Evolutionary conservation across 1,139 yeast genomes (phyloP).

Genomic region (Oligophagozyma castellii): DNA sequence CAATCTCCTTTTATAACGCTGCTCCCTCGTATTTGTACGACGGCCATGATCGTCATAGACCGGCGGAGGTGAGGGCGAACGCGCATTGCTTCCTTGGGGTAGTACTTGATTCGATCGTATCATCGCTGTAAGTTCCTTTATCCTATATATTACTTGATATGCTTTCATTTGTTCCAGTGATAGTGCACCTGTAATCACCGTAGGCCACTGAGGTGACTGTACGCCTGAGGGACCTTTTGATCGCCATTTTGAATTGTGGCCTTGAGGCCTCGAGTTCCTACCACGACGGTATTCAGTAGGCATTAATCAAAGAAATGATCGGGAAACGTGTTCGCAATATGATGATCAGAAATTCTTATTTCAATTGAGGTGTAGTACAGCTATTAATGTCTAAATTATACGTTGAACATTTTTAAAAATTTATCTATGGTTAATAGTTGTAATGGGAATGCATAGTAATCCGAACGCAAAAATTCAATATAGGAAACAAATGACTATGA

Average conservation of each 20-base stretch:
- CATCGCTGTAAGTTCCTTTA: conserved; percentile 65
- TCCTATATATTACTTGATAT: conserved; percentile 57
- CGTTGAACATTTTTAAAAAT: too few species aligned
- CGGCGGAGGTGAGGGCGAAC: conserved; percentile 92
- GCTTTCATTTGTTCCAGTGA: conserved; percentile 84
- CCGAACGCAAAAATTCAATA: too few species aligned
- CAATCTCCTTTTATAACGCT: conserved; percentile 42
- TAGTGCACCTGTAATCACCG: conserved; percentile 35
- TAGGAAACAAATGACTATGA: too few species aligned
- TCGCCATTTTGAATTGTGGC: conserved; percentile 3
- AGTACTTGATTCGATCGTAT: conserved; percentile 34
- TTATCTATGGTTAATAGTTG: too few species aligned
- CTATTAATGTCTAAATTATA: too few species aligned
- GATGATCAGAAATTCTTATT: too few species aligned
- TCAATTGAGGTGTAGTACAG: too few species aligned
- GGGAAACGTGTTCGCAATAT: too few species aligned
- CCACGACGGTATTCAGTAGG: too few species aligned
- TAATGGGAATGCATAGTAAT: too few species aligned
- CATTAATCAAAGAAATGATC: too few species aligned
- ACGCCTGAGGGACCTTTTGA: conserved; percentile 2
- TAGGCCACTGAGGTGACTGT: too few species aligned
- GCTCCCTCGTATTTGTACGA: conserved; percentile 74
- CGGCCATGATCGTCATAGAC: conserved; percentile 72
- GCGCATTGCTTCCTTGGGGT: conserved; percentile 23
- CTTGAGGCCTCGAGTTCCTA: conserved; percentile 4